A percentile compares a stretch with the other conserved stretches of the same genome.
These are phyloP conservation scores for Plantago coronopus DNA, from an alignment of 305 asterid genomes.

Conservation along the genomic window DNA sequence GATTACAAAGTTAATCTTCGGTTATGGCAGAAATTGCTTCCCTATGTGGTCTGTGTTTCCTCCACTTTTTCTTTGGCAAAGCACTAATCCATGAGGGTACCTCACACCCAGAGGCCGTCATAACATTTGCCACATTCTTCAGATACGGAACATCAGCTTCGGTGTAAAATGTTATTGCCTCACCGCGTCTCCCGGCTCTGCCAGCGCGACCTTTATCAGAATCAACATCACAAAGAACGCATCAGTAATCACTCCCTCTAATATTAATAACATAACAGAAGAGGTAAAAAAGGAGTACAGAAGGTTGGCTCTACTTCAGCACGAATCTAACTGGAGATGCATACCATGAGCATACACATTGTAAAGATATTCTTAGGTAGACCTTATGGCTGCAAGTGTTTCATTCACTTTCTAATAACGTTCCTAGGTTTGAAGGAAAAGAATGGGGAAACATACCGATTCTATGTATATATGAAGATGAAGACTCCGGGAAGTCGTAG, in stretches of 20 bases:
- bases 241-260: not conserved
- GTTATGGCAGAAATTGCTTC: conserved; percentile 51
- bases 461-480: conserved; percentile 80
- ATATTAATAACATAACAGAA: not conserved
- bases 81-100: conserved; percentile 72
- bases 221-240: not conserved
- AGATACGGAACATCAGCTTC: conserved; percentile 72
- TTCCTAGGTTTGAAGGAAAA: too few species aligned
- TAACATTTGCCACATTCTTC: conserved; percentile 74
- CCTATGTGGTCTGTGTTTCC: conserved; percentile 81
- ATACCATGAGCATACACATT: not conserved
- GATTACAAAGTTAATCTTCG: conserved; percentile 16
- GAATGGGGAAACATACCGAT: conserved; percentile 45
- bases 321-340: not conserved
- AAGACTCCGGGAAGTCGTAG: conserved; percentile 86
- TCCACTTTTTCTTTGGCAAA: conserved; percentile 71
- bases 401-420: too few species aligned
- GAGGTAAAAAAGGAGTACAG: conserved; percentile 2
- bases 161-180: conserved; percentile 76
- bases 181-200: conserved; percentile 91
- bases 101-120: conserved; percentile 78
- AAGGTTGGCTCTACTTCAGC: conserved; percentile 1
- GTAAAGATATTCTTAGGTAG: too few species aligned
- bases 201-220: conserved; percentile 64
- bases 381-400: too few species aligned